These are phyloP conservation scores for Aegilops umbellulata DNA, from an alignment of 176 grass and related monocot species.

Conservation along the genomic window DNA sequence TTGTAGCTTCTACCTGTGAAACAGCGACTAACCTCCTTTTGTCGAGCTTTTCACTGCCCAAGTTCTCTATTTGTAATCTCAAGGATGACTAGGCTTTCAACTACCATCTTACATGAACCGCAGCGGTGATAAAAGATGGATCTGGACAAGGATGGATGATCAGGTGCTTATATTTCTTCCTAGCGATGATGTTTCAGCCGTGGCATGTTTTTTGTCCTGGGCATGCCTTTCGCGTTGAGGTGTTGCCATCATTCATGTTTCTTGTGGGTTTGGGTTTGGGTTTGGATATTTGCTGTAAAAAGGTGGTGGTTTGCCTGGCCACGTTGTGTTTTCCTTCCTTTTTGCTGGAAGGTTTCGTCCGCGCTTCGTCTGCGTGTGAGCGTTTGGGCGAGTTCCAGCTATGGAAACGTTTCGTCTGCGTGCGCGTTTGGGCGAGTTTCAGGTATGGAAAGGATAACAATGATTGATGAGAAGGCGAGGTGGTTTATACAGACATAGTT, in stretches of 20 bases:
- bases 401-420: background rate
- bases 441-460: background rate
- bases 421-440: background rate
- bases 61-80: background rate
- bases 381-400: background rate
- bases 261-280: constrained; percentile 15
- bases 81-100: no score
- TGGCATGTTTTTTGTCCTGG: background rate
- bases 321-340: background rate
- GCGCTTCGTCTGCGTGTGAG: background rate
- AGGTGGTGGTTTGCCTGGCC: background rate
- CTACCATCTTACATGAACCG: background rate
- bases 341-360: background rate
- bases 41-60: background rate
- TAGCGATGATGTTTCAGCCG: background rate
- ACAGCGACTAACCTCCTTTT: background rate
- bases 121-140: background rate
- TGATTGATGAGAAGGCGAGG: background rate
- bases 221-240: background rate
- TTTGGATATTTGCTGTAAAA: background rate
- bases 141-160: background rate
- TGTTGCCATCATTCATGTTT: background rate
- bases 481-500: background rate
- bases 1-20: background rate
- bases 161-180: background rate